A percentile compares a stretch with the other conserved stretches of the same genome.
These are phyloP conservation scores for Wallacemonas sp. DNA, from an alignment of 208 protist genomes.

Conservation along the genomic window DNA sequence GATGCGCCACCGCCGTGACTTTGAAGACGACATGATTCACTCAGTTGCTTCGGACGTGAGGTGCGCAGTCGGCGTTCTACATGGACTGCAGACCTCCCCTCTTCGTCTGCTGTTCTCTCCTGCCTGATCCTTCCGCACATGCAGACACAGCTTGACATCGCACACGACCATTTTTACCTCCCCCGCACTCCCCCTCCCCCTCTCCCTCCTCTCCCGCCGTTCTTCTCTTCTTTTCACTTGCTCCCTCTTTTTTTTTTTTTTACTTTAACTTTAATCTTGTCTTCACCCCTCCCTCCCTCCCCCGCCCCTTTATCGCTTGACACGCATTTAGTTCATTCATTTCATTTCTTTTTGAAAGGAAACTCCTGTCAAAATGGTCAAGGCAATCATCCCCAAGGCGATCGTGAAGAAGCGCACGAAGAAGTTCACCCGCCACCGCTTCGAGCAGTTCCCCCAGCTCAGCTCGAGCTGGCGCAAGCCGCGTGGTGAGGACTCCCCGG, in stretches of 20 bases:
- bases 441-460: conserved; percentile 94
- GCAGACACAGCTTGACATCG: too few species aligned
- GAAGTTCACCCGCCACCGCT: conserved; percentile 96
- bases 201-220: conserved; percentile 1
- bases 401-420: conserved; percentile 98
- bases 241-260: conserved; percentile 13
- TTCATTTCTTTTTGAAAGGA: conserved; percentile 11
- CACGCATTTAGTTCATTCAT: conserved; percentile 7
- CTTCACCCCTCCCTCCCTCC: background rate
- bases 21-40: too few species aligned
- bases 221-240: background rate
- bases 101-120: too few species aligned
- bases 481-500: conserved; percentile 98
- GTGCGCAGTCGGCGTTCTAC: too few species aligned
- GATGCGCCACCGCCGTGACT: too few species aligned
- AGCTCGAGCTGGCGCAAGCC: conserved; percentile 97
- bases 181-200: background rate
- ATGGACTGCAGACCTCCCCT: too few species aligned
- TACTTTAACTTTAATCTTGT: conserved; percentile 11
- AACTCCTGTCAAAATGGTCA: conserved; percentile 84
- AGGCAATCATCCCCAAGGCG: conserved; percentile 87
- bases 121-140: too few species aligned
- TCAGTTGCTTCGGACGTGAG: too few species aligned
- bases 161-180: too few species aligned
- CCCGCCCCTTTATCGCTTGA: conserved; percentile 1